phyloP scores from a whole-genome alignment of 331 rosid species.

The Rosa hybrid region DNA sequence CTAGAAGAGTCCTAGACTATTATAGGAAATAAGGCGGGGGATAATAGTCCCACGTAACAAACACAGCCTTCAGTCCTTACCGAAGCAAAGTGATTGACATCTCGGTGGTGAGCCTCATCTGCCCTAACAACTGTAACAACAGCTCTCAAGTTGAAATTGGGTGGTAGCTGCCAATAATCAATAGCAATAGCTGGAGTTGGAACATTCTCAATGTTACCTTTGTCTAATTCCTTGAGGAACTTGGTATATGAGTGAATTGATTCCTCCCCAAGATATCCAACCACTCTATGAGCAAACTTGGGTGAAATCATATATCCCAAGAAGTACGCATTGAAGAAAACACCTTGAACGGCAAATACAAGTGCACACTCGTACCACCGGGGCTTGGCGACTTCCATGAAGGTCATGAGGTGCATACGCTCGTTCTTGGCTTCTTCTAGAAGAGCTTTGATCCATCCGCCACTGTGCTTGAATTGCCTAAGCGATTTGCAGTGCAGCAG shows the following conservation, averaged over 20 bases:
- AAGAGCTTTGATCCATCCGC: conserved; percentile 88
- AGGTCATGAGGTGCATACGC: conserved; percentile 90
- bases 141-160: conserved; percentile 53
- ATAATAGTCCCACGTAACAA: too few relatives aligned
- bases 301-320: conserved; percentile 70
- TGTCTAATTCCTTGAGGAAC: conserved; percentile 74
- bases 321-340: conserved; percentile 85
- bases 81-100: conserved; percentile 86
- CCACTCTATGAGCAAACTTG: conserved; percentile 82
- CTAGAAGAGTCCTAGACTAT: too few relatives aligned
- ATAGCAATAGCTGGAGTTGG: conserved; percentile 86
- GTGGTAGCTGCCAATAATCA: conserved; percentile 76
- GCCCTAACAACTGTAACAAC: conserved; percentile 72
- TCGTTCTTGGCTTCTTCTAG: conserved; percentile 94
- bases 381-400: conserved; percentile 81
- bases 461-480: conserved; percentile 76
- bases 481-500: conserved; percentile 75
- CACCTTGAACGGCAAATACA: conserved; percentile 75
- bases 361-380: conserved; percentile 81
- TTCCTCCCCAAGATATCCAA: conserved; percentile 91
- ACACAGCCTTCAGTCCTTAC: conserved; percentile 41
- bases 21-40: too few relatives aligned
- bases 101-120: conserved; percentile 91
- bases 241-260: conserved; percentile 87
- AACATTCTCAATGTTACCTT: conserved; percentile 69